Percentiles rank a stretch among this genome's conserved stretches.
Conservation (phyloP, 78 protist genomes). For the Emiliania huxleyi region DNA sequence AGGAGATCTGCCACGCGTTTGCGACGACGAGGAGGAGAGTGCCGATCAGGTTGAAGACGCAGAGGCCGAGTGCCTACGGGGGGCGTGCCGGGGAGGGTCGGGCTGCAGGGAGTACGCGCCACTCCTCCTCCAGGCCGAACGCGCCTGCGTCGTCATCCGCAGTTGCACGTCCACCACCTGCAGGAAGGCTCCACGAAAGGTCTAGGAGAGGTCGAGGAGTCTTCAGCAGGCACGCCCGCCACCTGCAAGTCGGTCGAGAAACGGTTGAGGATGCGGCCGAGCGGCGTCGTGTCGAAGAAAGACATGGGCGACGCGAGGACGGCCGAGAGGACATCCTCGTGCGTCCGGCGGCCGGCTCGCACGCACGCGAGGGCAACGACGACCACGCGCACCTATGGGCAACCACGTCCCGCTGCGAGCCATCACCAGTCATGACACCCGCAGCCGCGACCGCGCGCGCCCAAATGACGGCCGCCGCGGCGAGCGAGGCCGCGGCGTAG, state of each 20-base stretch:
- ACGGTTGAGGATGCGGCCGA: conserved; percentile 91
- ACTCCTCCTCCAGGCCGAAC: no score
- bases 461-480: neutral
- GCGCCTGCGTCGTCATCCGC: neutral
- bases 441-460: no score
- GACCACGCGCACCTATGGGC: no score
- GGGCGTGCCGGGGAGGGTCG: neutral
- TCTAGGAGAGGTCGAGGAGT: no score
- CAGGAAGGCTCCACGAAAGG: no score
- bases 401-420: no score
- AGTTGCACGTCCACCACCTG: conserved; percentile 62
- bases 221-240: no score
- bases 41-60: neutral
- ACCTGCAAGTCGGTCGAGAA: conserved; percentile 78
- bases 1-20: neutral
- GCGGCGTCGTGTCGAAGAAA: conserved; percentile 92
- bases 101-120: no score
- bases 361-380: neutral
- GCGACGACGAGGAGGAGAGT: neutral
- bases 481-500: neutral
- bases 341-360: conserved; percentile 18
- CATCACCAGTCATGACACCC: no score
- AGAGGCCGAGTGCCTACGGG: neutral
- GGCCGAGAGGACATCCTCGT: neutral
- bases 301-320: conserved; percentile 13